Percentiles rank a stretch among this genome's conserved stretches.
Evolutionary conservation across 352 stramenopile species (phyloP).

Genomic region (Hyphochytrium catenoides): DNA sequence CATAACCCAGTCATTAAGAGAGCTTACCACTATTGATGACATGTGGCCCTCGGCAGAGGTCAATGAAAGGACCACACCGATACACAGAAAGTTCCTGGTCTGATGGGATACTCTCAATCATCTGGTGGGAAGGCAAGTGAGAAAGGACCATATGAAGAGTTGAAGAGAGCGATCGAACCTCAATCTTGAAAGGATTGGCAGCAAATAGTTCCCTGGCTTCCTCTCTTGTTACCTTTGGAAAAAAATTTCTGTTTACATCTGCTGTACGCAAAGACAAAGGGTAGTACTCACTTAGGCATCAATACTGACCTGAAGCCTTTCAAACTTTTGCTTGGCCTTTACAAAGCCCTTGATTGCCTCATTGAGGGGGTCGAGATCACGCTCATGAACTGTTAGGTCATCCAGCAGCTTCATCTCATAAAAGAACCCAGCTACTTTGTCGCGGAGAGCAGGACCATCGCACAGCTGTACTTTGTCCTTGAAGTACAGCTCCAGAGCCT

Average conservation of each 20-base stretch:
- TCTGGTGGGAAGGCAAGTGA: slow-evolving; percentile 49
- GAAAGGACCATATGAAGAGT: slow-evolving; percentile 56
- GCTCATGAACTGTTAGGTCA: slow-evolving; percentile 31
- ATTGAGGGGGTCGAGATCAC: slow-evolving; percentile 45
- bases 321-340: slow-evolving; percentile 72
- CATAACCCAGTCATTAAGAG: too few species aligned
- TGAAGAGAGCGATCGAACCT: slow-evolving; percentile 52
- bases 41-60: slow-evolving; percentile 88
- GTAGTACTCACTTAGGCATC: neutral
- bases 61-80: slow-evolving; percentile 87
- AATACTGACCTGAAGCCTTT: slow-evolving; percentile 48
- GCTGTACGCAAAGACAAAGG: neutral
- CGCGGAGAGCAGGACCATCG: slow-evolving; percentile 72
- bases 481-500: slow-evolving; percentile 91
- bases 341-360: slow-evolving; percentile 85
- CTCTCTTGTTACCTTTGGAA: slow-evolving; percentile 37
- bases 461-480: slow-evolving; percentile 82
- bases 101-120: slow-evolving; percentile 81
- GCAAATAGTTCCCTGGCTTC: slow-evolving; percentile 68
- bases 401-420: slow-evolving; percentile 75
- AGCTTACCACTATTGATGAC: slow-evolving; percentile 72
- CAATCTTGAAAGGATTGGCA: slow-evolving; percentile 87
- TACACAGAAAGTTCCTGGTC: slow-evolving; percentile 88
- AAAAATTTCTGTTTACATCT: too few species aligned
- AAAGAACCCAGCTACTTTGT: slow-evolving; percentile 97